A percentile compares a stretch with the other conserved stretches of the same genome.
Evolutionary conservation across 2,329 filamentous ascomycete species (phyloP).

Genomic region (Alternaria tenuissima): DNA sequence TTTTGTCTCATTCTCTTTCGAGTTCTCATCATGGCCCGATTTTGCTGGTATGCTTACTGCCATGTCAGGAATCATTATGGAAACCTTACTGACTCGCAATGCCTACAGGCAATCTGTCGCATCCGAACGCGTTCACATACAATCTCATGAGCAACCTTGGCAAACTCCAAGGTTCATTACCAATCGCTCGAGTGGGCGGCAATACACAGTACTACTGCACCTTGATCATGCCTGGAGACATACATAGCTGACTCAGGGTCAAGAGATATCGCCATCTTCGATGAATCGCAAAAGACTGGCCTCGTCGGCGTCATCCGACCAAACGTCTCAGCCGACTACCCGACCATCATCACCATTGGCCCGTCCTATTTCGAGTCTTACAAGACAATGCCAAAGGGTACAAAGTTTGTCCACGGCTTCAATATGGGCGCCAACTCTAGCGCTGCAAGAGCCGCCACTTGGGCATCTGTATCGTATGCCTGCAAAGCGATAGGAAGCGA

Average conservation of each 20-base stretch:
- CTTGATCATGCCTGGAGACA: rapidly evolving
- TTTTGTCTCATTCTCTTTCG: slow-evolving; percentile 10
- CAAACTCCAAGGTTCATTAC: slow-evolving; percentile 62
- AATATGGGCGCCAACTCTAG: slow-evolving; percentile 64
- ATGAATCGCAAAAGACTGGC: slow-evolving; percentile 7
- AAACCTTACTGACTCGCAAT: background rate
- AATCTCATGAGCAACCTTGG: slow-evolving; percentile 67
- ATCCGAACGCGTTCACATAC: slow-evolving; percentile 67
- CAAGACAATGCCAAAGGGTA: slow-evolving; percentile 59
- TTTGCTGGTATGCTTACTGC: background rate
- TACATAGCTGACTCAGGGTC: no score
- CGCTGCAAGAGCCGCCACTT: slow-evolving; percentile 49
- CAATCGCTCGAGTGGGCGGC: slow-evolving; percentile 69
- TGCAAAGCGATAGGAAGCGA: slow-evolving; percentile 64
- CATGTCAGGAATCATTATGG: rapidly evolving
- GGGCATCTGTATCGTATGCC: slow-evolving; percentile 63
- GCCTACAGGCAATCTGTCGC: slow-evolving; percentile 57
- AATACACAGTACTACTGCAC: slow-evolving; percentile 66
- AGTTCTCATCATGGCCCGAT: slow-evolving; percentile 14
- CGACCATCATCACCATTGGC: slow-evolving; percentile 67
- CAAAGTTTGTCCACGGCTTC: slow-evolving; percentile 68
- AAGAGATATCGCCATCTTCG: slow-evolving; percentile 3
- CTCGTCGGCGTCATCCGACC: slow-evolving; percentile 62
- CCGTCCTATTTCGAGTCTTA: slow-evolving; percentile 71
- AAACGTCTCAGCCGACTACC: slow-evolving; percentile 64